These are phyloP conservation scores for Sordariomycetes sp. DNA, from an alignment of 2,329 filamentous ascomycete species.

Conservation along the genomic window DNA sequence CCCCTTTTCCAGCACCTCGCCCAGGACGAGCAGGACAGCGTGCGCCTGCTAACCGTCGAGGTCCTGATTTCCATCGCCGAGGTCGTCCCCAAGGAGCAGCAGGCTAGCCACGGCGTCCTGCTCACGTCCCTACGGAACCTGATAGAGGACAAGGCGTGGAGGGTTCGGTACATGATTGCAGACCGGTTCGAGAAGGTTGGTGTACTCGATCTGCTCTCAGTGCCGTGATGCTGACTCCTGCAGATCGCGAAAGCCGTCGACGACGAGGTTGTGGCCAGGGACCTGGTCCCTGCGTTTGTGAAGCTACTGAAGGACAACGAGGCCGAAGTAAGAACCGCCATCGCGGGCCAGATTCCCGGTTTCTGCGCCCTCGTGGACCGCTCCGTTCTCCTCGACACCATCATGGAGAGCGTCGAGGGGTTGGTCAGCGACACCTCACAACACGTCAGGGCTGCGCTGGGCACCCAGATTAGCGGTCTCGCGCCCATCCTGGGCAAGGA, in stretches of 20 bases:
- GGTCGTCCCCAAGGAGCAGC: conserved; percentile 94
- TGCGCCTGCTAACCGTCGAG: conserved; percentile 88
- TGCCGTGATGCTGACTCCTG: background rate
- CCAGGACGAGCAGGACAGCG: conserved; percentile 93
- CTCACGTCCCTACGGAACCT: conserved; percentile 80
- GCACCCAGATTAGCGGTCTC: conserved; percentile 92
- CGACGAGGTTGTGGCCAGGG: conserved; percentile 86
- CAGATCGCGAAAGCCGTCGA: conserved; percentile 97
- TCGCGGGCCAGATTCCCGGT: conserved; percentile 93
- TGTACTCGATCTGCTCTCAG: background rate
- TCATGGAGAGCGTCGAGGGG: conserved; percentile 93
- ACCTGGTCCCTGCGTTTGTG: conserved; percentile 92
- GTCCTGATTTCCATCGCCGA: conserved; percentile 94
- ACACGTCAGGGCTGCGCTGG: conserved; percentile 88
- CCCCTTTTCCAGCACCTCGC: conserved; percentile 95
- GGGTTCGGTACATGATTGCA: conserved; percentile 97
- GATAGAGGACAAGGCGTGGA: conserved; percentile 99
- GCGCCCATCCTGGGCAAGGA: conserved; percentile 96
- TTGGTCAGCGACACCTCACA: conserved; percentile 92
- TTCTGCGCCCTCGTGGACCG: conserved; percentile 88
- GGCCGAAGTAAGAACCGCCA: conserved; percentile 91
- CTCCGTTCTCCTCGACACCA: conserved; percentile 79
- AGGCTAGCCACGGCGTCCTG: conserved; percentile 87
- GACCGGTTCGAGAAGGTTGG: conserved; percentile 92
- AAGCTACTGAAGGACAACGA: conserved; percentile 97